Evolutionary conservation across 306 rosid species (phyloP), one percentile per base, ranked within the genome.

Genomic region (Boehmeria nivea): DNA sequence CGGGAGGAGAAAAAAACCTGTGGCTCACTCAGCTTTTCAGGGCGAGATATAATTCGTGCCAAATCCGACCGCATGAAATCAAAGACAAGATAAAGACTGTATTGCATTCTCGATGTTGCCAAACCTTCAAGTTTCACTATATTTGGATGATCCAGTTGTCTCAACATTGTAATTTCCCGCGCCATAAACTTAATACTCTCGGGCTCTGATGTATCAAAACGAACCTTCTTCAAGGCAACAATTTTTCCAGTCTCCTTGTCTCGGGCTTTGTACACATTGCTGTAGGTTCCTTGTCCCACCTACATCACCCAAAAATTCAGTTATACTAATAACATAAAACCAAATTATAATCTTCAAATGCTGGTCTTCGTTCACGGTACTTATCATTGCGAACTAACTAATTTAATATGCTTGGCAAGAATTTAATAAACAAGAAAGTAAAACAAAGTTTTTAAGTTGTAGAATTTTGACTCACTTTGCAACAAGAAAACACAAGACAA

Each of bases 261-360:
- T 55, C 84, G 74, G 62, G 98, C 95, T 83, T 87, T 87, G 53
- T 86, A 87, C 47, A 87, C 95, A 74, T 90, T 90, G 87, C 95
- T 90, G 61, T 90, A 87, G 59, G 95, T 90, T 80, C 98, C 98
- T 64, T 90, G 85, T n/a, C 95, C 98, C 63, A 87, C 89, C 98
- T 90, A 56, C 56, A 76, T 16, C 63, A 66, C 15, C 40, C n/a
- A n/a, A n/a, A n/a, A n/a, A n/a, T n/a, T n/a, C n/a, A n/a, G n/a
- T n/a, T n/a, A n/a, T n/a, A n/a, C n/a, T n/a, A n/a, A n/a, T n/a
- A n/a, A 47, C 57, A n/a, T 27, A 20, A 14, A n/a, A 1, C 6
- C 22, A 19, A 24, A 0, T 44, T 6, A 10, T 31, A 6, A 31
- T 31, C 36, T 31, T 31, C 1, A 31, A 31, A 31, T 31, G 36